phyloP scores from a whole-genome alignment of 148 eudicot genomes.

The Rhododendron mucronatum region DNA sequence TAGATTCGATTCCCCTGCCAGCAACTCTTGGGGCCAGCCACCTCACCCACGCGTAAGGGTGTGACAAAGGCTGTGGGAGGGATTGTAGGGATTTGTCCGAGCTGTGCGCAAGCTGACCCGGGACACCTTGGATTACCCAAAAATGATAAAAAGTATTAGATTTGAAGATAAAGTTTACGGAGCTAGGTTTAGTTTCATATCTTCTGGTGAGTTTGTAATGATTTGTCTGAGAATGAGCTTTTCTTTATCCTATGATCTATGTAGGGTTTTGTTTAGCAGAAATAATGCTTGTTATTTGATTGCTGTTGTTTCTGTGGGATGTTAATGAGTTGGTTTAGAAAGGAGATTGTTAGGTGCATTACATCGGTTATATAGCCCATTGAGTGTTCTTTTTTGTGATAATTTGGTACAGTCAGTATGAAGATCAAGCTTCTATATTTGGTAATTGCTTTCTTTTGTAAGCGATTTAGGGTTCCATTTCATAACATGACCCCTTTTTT shows the following conservation, averaged over 20 bases:
- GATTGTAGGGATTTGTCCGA: neutral
- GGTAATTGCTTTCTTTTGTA: neutral
- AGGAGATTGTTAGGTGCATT: neutral
- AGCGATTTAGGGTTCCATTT: constrained; percentile 3
- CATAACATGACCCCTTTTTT: neutral
- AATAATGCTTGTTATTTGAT: neutral
- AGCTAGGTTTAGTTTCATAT: neutral
- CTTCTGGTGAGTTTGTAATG: neutral
- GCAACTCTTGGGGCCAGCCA: neutral
- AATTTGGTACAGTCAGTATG: neutral
- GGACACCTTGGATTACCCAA: neutral
- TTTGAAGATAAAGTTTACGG: neutral
- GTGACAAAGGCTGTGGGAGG: neutral
- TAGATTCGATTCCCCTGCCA: neutral
- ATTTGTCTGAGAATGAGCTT: neutral
- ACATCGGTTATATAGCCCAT: neutral
- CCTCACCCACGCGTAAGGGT: neutral
- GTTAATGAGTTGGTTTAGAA: neutral
- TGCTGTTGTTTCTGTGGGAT: neutral
- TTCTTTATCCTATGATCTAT: neutral
- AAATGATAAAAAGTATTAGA: neutral
- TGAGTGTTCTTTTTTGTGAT: neutral
- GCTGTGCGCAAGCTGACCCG: neutral
- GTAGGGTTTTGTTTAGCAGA: neutral
- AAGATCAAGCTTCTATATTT: neutral